Conservation (phyloP, 2,329 filamentous ascomycete genomes). For the Talaromyces islandicus region DNA sequence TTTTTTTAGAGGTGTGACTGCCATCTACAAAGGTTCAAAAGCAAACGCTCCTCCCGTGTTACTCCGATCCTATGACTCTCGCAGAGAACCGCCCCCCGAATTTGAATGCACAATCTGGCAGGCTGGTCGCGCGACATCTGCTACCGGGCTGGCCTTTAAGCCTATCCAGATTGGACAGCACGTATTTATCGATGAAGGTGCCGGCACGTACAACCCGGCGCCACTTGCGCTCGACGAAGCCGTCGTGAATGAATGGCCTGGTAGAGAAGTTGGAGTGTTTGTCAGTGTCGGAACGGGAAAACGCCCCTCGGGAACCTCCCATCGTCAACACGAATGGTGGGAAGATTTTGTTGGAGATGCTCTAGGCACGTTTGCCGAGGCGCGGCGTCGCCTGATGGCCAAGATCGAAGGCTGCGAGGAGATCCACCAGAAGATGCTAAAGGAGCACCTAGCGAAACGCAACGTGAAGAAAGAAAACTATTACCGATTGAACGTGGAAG, state of each 20-base stretch:
- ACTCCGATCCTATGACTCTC: constrained; percentile 89
- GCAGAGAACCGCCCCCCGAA: constrained; percentile 83
- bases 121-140: constrained; percentile 87
- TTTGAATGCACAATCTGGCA: constrained; percentile 97
- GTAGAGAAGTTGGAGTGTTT: constrained; percentile 85
- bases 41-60: constrained; percentile 64
- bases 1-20: constrained; percentile 70
- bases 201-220: constrained; percentile 85
- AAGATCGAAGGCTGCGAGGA: constrained; percentile 96
- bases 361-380: constrained; percentile 86
- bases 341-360: constrained; percentile 69
- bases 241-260: constrained; percentile 88
- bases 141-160: constrained; percentile 90
- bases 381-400: constrained; percentile 70
- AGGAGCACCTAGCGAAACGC: constrained; percentile 68
- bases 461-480: constrained; percentile 85
- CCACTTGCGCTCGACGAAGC: constrained; percentile 85
- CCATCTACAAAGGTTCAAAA: constrained; percentile 77
- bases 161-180: constrained; percentile 91
- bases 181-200: constrained; percentile 87
- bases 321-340: constrained; percentile 73
- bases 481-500: constrained; percentile 92
- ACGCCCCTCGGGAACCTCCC: constrained; percentile 65
- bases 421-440: constrained; percentile 80
- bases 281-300: constrained; percentile 93